Evolutionary conservation across 169 alveolate genomes (phyloP).

Genomic region (Plasmodium coatneyi): DNA sequence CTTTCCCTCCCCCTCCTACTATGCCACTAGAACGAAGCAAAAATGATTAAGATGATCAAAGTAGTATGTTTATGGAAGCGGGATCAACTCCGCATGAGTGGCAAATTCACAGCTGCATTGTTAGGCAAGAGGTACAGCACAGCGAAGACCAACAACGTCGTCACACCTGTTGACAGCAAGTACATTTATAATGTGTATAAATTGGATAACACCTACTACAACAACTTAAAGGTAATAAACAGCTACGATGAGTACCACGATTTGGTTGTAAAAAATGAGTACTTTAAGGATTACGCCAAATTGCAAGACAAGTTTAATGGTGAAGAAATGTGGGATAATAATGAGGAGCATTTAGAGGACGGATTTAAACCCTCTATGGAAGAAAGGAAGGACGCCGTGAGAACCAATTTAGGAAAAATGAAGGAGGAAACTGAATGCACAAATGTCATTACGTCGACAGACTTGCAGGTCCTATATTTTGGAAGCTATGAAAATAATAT

Average conservation of each 20-base stretch:
- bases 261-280: conserved; percentile 59
- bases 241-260: conserved; percentile 64
- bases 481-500: conserved; percentile 66
- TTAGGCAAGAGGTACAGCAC: not conserved
- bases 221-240: conserved; percentile 60
- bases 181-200: conserved; percentile 56
- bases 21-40: not conserved
- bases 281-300: conserved; percentile 56
- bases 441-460: conserved; percentile 54
- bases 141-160: not conserved
- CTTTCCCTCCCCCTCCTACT: not conserved
- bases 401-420: conserved; percentile 8
- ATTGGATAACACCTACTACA: conserved; percentile 42
- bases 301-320: not conserved
- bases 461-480: conserved; percentile 59
- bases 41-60: conserved; percentile 5
- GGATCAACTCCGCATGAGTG: not conserved
- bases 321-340: not conserved
- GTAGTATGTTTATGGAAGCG: not conserved
- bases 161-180: conserved; percentile 21
- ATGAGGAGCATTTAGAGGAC: not conserved
- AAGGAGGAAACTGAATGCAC: conserved; percentile 11
- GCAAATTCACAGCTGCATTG: not conserved
- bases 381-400: not conserved
- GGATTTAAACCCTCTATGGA: conserved; percentile 2